Evolutionary conservation across 306 rosid genomes (phyloP).

Genomic region (Trifolium repens): DNA sequence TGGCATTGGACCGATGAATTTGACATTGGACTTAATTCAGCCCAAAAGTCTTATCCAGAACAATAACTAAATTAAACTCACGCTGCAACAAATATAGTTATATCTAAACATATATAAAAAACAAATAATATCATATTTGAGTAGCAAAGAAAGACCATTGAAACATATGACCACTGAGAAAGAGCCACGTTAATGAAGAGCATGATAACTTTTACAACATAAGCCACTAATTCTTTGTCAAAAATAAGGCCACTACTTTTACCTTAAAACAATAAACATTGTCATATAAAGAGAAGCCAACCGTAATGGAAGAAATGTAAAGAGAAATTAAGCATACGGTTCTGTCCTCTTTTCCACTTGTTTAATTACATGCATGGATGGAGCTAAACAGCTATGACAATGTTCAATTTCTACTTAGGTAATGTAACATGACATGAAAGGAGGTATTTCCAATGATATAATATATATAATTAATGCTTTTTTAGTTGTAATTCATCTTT

Average conservation of each 20-base stretch:
- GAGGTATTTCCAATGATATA: not conserved
- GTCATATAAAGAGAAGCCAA: slow-evolving; percentile 62
- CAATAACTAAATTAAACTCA: no score
- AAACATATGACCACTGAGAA: slow-evolving; percentile 18
- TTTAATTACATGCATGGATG: not conserved
- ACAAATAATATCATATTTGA: no score
- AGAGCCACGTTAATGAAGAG: slow-evolving; percentile 39
- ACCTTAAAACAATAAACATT: slow-evolving; percentile 44
- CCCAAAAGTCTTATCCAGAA: no score
- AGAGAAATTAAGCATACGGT: slow-evolving; percentile 54
- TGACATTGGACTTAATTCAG: no score
- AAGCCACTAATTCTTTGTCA: slow-evolving; percentile 33
- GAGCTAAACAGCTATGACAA: not conserved
- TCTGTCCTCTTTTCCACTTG: slow-evolving; percentile 55
- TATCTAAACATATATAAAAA: no score
- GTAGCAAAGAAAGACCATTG: not conserved
- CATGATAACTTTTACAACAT: slow-evolving; percentile 15
- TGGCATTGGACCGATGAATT: no score
- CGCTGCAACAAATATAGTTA: no score
- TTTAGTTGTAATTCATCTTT: not conserved
- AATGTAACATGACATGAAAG: not conserved
- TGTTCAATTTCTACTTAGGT: not conserved
- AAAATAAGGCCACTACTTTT: slow-evolving; percentile 34
- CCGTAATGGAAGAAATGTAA: slow-evolving; percentile 45
- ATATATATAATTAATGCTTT: not conserved